Evolutionary conservation across 331 rosid species (phyloP).

Genomic region (Rosa hybrid): DNA sequence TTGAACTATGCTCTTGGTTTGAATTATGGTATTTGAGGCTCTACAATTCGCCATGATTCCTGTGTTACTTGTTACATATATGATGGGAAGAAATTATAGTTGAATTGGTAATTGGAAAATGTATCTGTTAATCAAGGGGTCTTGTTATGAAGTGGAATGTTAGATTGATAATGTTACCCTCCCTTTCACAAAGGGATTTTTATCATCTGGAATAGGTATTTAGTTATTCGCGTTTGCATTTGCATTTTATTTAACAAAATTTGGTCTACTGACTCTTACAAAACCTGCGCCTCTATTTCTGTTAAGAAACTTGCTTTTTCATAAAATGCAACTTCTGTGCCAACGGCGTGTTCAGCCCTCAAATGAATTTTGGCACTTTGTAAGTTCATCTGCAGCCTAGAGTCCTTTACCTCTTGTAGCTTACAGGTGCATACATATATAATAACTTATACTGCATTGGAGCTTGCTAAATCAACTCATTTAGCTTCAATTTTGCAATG

Average conservation of each 20-base stretch:
- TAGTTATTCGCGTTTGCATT: background rate
- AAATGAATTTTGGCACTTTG: background rate
- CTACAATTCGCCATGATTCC: background rate
- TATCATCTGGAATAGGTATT: background rate
- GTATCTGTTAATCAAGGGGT: background rate
- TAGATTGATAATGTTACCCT: background rate
- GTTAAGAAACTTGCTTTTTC: background rate
- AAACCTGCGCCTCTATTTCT: background rate
- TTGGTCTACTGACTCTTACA: background rate
- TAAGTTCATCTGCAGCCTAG: background rate
- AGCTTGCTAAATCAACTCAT: background rate
- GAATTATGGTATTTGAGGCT: background rate
- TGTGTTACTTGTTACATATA: background rate
- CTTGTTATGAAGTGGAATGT: background rate
- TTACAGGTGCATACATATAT: background rate
- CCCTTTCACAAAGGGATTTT: background rate
- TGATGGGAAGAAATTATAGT: background rate
- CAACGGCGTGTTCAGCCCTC: background rate
- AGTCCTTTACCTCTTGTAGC: background rate
- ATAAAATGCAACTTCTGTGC: background rate
- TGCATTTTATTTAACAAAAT: background rate
- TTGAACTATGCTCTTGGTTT: background rate
- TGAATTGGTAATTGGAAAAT: background rate
- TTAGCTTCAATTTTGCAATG: background rate
- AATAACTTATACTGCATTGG: background rate